These are phyloP conservation scores for Aspergillus sp. DNA, from an alignment of 2,329 filamentous ascomycete genomes.

Conservation along the genomic window DNA sequence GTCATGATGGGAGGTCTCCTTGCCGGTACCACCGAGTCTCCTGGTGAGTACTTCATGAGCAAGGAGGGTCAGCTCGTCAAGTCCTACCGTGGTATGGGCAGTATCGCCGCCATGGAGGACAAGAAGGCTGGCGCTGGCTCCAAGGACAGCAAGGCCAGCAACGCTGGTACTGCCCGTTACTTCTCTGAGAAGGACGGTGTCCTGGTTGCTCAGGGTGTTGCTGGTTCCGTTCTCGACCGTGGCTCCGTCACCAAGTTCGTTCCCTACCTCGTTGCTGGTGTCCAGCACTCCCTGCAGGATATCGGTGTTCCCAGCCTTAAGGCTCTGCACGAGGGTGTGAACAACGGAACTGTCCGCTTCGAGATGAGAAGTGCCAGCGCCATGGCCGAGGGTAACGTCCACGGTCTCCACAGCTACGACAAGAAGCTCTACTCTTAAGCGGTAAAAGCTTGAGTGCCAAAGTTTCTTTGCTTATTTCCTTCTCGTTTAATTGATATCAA, in stretches of 20 bases:
- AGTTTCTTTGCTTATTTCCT: constrained; percentile 11
- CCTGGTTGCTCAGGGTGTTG: constrained; percentile 94
- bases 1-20: constrained; percentile 99
- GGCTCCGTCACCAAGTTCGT: constrained; percentile 90
- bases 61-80: constrained; percentile 98
- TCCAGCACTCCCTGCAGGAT: constrained; percentile 97
- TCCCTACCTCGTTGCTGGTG: constrained; percentile 89
- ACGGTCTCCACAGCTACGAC: constrained; percentile 95
- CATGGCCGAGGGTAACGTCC: constrained; percentile 93
- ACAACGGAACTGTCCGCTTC: constrained; percentile 77
- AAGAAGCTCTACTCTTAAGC: constrained; percentile 95
- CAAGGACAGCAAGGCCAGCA: constrained; percentile 69
- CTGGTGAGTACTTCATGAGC: constrained; percentile 93
- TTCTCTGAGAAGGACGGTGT: constrained; percentile 96
- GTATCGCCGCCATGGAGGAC: constrained; percentile 99
- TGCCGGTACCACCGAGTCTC: constrained; percentile 95
- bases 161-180: constrained; percentile 95
- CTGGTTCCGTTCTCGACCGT: constrained; percentile 62
- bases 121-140: constrained; percentile 82
- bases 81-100: constrained; percentile 98
- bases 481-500: constrained; percentile 18
- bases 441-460: constrained; percentile 16
- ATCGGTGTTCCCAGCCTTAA: constrained; percentile 80
- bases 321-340: constrained; percentile 74
- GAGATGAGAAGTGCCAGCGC: constrained; percentile 93